Evolutionary conservation across 2,329 filamentous ascomycete genomes (phyloP).

Genomic region (Didymella sp.): DNA sequence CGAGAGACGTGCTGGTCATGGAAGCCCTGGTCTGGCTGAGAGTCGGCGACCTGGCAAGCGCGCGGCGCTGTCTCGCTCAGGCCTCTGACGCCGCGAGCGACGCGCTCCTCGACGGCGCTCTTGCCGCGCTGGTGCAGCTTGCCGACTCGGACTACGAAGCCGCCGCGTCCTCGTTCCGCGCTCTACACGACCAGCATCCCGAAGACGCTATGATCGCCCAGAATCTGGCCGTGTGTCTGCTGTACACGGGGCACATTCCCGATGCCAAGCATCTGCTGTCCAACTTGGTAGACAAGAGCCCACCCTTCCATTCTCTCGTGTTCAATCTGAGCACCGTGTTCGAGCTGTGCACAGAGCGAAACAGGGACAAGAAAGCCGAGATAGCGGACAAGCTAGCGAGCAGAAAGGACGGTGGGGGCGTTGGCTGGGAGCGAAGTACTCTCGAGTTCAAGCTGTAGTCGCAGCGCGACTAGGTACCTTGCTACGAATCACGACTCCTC

Average conservation of each 20-base stretch:
- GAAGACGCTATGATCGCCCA: conserved; percentile 75
- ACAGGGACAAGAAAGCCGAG: conserved; percentile 71
- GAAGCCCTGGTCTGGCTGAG: conserved; percentile 75
- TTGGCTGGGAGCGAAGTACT: conserved; percentile 74
- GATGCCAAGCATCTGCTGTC: conserved; percentile 72
- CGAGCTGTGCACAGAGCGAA: conserved; percentile 84
- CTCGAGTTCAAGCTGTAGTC: conserved; percentile 76
- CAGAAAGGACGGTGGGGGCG: conserved; percentile 59
- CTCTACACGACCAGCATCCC: conserved; percentile 56
- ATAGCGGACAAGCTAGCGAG: conserved; percentile 74
- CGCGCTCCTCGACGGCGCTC: conserved; percentile 50
- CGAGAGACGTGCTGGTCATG: conserved; percentile 49
- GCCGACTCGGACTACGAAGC: conserved; percentile 74
- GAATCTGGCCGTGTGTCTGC: conserved; percentile 81
- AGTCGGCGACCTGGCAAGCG: conserved; percentile 76
- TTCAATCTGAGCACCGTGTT: conserved; percentile 94
- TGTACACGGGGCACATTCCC: conserved; percentile 78
- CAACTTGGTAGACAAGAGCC: conserved; percentile 64
- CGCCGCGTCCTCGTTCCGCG: conserved; percentile 68
- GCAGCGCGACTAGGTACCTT: background rate
- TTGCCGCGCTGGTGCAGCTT: conserved; percentile 76
- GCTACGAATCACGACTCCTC: background rate
- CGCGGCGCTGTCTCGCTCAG: conserved; percentile 61
- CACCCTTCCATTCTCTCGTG: conserved; percentile 74
- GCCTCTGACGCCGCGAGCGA: conserved; percentile 33